Base-by-base conservation (phyloP, 768 basidiomycete species). In the Tylopilus vinaceipallidus region DNA sequence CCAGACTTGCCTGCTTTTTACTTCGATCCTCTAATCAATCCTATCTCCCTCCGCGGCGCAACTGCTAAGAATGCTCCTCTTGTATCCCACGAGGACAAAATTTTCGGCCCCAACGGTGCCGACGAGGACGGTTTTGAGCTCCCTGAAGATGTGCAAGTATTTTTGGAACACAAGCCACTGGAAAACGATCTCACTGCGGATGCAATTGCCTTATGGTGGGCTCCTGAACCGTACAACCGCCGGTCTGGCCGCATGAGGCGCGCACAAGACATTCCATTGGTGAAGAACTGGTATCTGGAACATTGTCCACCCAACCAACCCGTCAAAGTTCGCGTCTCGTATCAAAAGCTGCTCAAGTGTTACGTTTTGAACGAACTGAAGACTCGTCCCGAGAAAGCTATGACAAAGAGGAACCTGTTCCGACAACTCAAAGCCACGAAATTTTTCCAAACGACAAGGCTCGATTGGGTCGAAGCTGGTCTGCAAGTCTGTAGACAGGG, bases 391-490 rank as follows among this genome's bases (percentile, higher is more conserved):
- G 94, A 97, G 69, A 98, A 97, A 71, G 88, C 97, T 8, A 95
- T 97, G 90, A 88, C 91, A 56, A 98, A 95, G 83, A 93, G 95
- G 75, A 97, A 95, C 64, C 66, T 98, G 42, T 98, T 99, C 81
- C 80, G 92, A 37, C 91, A 94, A 64, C 76, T 94, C 49, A 98
- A 98, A 72, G 87, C 91, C n/a, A 99, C 97, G 50, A 98, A 98
- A 71, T 99, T 99, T 74, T 99, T 99, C 85, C 97, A 98, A 76
- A 92, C 91, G 13, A 99, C 97, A 4, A 91, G 81, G 57, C 72
- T 99, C 58, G 97, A 99, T 69, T 99, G 97, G 97, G 95, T 99
- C 32, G 97, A 99, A 69, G 97, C 95, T 3, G 97, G 97, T 58
- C 72, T 99, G 53, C 97, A 99, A 70, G 95, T 99, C 45, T 98